A percentile compares a stretch with the other conserved stretches of the same genome.
Conservation (phyloP, 129 eudicot species). For the Flaveria trinervia region DNA sequence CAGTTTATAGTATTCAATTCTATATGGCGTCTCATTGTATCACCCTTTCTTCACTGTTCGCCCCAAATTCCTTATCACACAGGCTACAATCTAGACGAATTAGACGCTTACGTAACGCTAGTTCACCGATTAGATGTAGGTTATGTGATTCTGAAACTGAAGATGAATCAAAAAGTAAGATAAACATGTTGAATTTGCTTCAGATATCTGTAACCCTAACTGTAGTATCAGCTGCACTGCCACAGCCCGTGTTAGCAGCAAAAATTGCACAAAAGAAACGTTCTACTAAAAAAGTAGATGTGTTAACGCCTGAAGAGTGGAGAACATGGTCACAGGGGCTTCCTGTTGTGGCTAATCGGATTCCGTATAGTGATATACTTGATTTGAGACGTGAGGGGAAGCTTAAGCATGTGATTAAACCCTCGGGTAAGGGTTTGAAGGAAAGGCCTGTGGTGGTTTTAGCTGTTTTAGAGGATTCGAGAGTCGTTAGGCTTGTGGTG, state of each 20-base stretch:
- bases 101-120: conserved; percentile 15
- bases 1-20: neutral
- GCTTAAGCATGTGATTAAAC: conserved; percentile 70
- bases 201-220: conserved; percentile 70
- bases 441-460: conserved; percentile 59
- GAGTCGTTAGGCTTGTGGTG: conserved; percentile 78
- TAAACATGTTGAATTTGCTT: conserved; percentile 35
- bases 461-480: conserved; percentile 80
- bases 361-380: conserved; percentile 65
- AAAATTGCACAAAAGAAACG: conserved; percentile 64
- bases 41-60: conserved; percentile 43
- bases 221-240: conserved; percentile 64
- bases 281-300: conserved; percentile 38
- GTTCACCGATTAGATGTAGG: conserved; percentile 38
- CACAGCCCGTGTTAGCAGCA: conserved; percentile 58
- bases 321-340: conserved; percentile 68
- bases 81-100: conserved; percentile 29
- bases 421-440: conserved; percentile 49
- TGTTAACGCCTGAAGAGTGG: conserved; percentile 64
- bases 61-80: conserved; percentile 36
- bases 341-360: conserved; percentile 58
- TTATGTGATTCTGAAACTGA: conserved; percentile 26
- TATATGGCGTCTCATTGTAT: conserved; percentile 62
- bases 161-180: conserved; percentile 40
- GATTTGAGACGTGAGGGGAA: conserved; percentile 56